Base-by-base conservation (phyloP, 768 basidiomycete species). In the Agaricus blazei region DNA sequence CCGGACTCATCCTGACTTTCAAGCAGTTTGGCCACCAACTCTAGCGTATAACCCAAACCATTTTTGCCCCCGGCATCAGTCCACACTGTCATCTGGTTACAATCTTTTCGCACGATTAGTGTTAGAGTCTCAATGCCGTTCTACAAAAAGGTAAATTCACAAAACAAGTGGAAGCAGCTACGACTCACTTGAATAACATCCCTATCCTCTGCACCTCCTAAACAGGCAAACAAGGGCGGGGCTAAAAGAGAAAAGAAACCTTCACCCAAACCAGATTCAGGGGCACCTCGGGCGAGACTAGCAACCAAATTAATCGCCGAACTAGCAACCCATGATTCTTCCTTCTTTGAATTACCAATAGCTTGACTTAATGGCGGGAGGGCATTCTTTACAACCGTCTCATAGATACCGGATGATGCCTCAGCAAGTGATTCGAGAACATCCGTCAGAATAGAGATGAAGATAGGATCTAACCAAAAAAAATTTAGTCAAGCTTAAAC, bases 1-100 rank as follows among this genome's bases (percentile, higher is more conserved):
- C 90, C 93, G 0, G 94, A 88, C 68, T 99, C 97, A 58, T 93
- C 90, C 59, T 90, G 83, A 57, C 76, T 82, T 54, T 84, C 80
- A 27, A 99, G 75, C 44, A 90, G 80, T 58, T 81, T 84, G 27
- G 88, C 91, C 36, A 98, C 83, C 41, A 97, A 73, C 11, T 77
- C 76, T 45, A 98, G 75, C 14, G 90, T 78, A 57, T 84, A 77
- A 36, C 87, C 82, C 9, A 98, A 79, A 12, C 96, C 96, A 27
- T 80, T 80, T 59, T 84, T 80, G 23, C 89, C 87, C 43, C 76
- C 75, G 0, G 72, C 59, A 60, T 89, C 85, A 27, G 70, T 75
- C 92, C 93, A 98, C 1, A 80, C 72, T 4, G 96, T 67, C 7
- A 98, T 71, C 65, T 95, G 94, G 28, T 78, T 73, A 61, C 84